These are phyloP conservation scores for Beta vulgaris DNA, from an alignment of 148 eudicot species.

Conservation along the genomic window DNA sequence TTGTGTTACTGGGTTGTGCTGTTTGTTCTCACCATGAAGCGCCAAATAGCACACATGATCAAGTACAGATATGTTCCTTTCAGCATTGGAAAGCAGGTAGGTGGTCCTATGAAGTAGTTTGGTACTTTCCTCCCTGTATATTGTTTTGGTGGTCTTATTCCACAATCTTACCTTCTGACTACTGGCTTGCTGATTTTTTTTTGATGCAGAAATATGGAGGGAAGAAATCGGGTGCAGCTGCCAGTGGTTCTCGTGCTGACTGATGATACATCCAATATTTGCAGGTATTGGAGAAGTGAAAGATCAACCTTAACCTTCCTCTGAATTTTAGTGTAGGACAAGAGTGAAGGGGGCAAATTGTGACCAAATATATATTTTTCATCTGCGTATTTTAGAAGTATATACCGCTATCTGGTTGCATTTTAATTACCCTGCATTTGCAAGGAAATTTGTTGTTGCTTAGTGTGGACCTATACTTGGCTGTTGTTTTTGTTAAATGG, in stretches of 20 bases:
- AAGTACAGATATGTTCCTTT: slow-evolving; percentile 84
- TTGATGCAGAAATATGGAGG: slow-evolving; percentile 58
- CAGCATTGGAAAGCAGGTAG: slow-evolving; percentile 80
- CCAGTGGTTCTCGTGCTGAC: slow-evolving; percentile 36
- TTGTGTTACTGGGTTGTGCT: slow-evolving; percentile 66
- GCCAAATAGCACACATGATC: slow-evolving; percentile 88
- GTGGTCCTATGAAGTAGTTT: slow-evolving; percentile 7
- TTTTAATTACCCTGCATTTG: slow-evolving; percentile 16
- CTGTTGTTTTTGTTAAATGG: slow-evolving; percentile 16
- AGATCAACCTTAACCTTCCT: not conserved
- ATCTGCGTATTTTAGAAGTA: slow-evolving; percentile 27
- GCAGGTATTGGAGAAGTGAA: slow-evolving; percentile 9
- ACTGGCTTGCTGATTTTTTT: slow-evolving; percentile 8
- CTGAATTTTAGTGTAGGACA: slow-evolving; percentile 24
- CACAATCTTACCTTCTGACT: not conserved
- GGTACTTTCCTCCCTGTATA: not conserved
- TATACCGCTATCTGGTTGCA: slow-evolving; percentile 30
- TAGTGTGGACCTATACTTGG: slow-evolving; percentile 24
- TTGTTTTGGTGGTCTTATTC: not conserved
- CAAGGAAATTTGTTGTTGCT: slow-evolving; percentile 16
- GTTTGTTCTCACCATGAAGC: slow-evolving; percentile 82
- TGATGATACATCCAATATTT: slow-evolving; percentile 25
- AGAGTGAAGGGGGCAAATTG: slow-evolving; percentile 9
- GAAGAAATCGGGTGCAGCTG: slow-evolving; percentile 42
- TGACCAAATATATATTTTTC: slow-evolving; percentile 19